These are phyloP conservation scores for Fusarium sp. DNA, from an alignment of 2,329 filamentous ascomycete species.

Conservation along the genomic window DNA sequence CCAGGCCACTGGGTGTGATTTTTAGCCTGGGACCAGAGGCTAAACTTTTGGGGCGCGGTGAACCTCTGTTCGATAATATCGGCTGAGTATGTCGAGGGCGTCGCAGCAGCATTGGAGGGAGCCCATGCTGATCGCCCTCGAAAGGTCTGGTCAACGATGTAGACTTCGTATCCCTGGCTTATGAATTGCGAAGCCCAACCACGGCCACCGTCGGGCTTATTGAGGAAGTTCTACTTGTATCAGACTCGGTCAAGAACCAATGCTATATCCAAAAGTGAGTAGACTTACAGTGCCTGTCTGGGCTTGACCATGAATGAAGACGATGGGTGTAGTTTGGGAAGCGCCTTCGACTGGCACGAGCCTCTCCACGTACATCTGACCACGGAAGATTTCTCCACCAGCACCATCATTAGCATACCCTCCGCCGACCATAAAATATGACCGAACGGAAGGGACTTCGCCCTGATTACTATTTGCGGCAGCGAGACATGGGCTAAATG, in stretches of 20 bases:
- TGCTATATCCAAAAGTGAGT: too few relatives aligned
- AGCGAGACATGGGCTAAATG: not conserved
- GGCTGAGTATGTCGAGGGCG: conserved; percentile 36
- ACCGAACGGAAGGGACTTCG: conserved; percentile 34
- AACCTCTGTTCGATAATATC: conserved; percentile 41
- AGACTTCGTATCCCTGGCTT: conserved; percentile 42
- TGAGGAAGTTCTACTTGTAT: conserved; percentile 38
- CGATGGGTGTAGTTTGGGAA: conserved; percentile 26
- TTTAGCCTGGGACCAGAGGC: conserved; percentile 39
- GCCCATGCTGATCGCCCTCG: conserved; percentile 44
- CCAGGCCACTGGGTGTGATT: conserved; percentile 45
- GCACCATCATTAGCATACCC: conserved; percentile 38
- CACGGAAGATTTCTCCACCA: conserved; percentile 40
- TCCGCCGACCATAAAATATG: conserved; percentile 38
- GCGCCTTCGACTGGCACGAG: conserved; percentile 25
- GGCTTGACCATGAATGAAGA: conserved; percentile 42
- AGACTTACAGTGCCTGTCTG: conserved; percentile 41
- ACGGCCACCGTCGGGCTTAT: conserved; percentile 43
- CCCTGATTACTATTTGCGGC: not conserved
- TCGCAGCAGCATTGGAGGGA: conserved; percentile 28
- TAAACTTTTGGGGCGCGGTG: conserved; percentile 33
- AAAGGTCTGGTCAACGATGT: conserved; percentile 42
- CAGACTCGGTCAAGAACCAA: not conserved
- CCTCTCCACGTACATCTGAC: conserved; percentile 46
- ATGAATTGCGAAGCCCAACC: conserved; percentile 44